Conservation (phyloP, 306 rosid species). For the Medicago arabica region DNA sequence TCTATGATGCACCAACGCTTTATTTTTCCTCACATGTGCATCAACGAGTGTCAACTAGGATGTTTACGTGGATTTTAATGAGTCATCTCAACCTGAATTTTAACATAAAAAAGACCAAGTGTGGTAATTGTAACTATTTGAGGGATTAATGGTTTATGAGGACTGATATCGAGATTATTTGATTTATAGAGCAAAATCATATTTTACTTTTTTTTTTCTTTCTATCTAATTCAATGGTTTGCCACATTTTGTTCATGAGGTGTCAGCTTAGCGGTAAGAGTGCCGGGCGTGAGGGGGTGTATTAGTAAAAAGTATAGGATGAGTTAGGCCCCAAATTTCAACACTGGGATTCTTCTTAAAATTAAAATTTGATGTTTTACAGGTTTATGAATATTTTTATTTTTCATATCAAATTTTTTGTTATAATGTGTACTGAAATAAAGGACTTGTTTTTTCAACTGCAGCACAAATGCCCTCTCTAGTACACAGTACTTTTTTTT, state of each 20-base stretch:
- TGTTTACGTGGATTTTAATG: background rate
- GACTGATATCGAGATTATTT: background rate
- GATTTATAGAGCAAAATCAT: background rate
- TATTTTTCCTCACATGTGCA: background rate
- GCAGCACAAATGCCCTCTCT: background rate
- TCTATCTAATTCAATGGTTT: background rate
- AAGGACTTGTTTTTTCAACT: background rate
- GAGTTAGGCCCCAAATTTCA: too few relatives aligned
- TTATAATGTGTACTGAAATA: background rate
- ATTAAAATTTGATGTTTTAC: too few relatives aligned
- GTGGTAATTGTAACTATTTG: background rate
- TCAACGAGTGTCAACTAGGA: slow-evolving; percentile 8
- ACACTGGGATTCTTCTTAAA: too few relatives aligned
- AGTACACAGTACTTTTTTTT: background rate
- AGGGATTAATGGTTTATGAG: background rate
- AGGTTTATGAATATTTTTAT: background rate
- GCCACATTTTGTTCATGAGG: background rate
- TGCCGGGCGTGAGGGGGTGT: too few relatives aligned
- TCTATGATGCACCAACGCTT: background rate
- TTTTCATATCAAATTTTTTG: background rate
- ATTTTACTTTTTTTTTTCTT: background rate
- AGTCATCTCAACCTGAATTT: background rate
- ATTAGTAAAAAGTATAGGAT: too few relatives aligned
- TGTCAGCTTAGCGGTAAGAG: background rate
- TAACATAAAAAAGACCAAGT: background rate